These are phyloP conservation scores for Phytophthora chlamydospora DNA, from an alignment of 352 stramenopile genomes.

Conservation along the genomic window DNA sequence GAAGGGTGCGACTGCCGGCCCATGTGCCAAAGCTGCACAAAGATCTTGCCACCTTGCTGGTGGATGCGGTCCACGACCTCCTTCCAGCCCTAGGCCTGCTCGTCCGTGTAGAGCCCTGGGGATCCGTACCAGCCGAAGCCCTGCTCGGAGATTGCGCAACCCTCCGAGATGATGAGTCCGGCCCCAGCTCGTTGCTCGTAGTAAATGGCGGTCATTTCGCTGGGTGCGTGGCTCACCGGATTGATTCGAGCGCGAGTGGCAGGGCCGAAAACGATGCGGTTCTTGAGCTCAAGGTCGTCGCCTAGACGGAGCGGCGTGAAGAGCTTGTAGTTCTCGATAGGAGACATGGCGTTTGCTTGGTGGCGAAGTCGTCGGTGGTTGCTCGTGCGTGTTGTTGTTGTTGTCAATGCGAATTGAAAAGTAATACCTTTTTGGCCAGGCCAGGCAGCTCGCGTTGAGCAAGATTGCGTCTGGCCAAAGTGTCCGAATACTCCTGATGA, in stretches of 20 bases:
- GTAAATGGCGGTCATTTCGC: slow-evolving; percentile 40
- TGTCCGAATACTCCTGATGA: too few species aligned
- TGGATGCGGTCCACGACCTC: slow-evolving; percentile 67
- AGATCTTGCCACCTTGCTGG: slow-evolving; percentile 73
- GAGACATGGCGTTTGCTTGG: slow-evolving; percentile 21
- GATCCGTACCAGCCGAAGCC: slow-evolving; percentile 40
- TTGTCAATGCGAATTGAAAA: slow-evolving; percentile 20
- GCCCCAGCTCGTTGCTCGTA: slow-evolving; percentile 44
- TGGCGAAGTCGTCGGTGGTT: background rate
- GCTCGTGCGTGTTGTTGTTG: too few species aligned
- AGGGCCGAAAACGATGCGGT: slow-evolving; percentile 52
- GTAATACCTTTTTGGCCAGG: background rate
- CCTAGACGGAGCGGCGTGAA: slow-evolving; percentile 39
- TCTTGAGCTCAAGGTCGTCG: slow-evolving; percentile 41
- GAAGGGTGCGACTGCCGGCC: slow-evolving; percentile 65
- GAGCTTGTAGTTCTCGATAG: slow-evolving; percentile 37
- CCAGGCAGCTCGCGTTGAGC: slow-evolving; percentile 3
- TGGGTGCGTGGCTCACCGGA: slow-evolving; percentile 23
- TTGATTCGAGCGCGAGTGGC: slow-evolving; percentile 43
- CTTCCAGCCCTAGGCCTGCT: slow-evolving; percentile 53
- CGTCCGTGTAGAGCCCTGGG: slow-evolving; percentile 48
- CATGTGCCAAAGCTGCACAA: slow-evolving; percentile 86
- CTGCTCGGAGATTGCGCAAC: slow-evolving; percentile 41
- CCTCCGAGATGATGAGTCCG: slow-evolving; percentile 59
- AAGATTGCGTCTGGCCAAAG: slow-evolving; percentile 6